Evolutionary conservation across 257 asterid genomes (phyloP), one percentile per base, ranked within the genome.

Genomic region (Gentiana straminea): DNA sequence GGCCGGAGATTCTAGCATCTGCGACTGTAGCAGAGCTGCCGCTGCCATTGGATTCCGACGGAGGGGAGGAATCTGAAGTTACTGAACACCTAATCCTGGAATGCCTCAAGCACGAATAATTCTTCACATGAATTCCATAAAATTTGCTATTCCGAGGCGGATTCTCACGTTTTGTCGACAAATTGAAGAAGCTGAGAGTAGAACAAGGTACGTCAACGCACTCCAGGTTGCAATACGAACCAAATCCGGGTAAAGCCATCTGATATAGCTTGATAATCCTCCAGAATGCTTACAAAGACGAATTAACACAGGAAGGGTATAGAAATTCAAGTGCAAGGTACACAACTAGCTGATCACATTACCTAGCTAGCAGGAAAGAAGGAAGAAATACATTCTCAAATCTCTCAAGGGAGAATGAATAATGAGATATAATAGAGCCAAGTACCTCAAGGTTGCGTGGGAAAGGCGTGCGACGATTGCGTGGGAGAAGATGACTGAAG

Each of bases 181-280:
- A 75, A 79, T 72, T 62, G 60, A 62, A 58, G 7, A 49, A 57
- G 35, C 73, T 66, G 60, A 58, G 12, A 60, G 66, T 45, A 37
- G 51, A 58, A 35, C 70, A 53, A 2, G 80, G 75, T 54, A 68
- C 49, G 48, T 84, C 86, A 59, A 61, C 68, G 52, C 63, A 73
- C 55, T 84, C 86, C 55, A 81, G 71, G 13, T 68, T 68, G 24
- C 86, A 71, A 64, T 82, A 64, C 13, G 80, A 72, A 72, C 77
- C 64, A 13, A 82, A 68, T 59, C 86, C 94, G 44, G 77, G 10
- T 37, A 72, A 54, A 68, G 87, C 89, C 95, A 84, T 81, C 71
- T 48, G 57, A 61, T 49, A 65, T 60, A 33, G 35, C 34, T 39
- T 12, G 11, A 57, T 24, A 57, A 41, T 0, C 61, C 24, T 57